Evolutionary conservation across 2,329 filamentous ascomycete genomes (phyloP).

Genomic region (Talaromyces verruculosus): DNA sequence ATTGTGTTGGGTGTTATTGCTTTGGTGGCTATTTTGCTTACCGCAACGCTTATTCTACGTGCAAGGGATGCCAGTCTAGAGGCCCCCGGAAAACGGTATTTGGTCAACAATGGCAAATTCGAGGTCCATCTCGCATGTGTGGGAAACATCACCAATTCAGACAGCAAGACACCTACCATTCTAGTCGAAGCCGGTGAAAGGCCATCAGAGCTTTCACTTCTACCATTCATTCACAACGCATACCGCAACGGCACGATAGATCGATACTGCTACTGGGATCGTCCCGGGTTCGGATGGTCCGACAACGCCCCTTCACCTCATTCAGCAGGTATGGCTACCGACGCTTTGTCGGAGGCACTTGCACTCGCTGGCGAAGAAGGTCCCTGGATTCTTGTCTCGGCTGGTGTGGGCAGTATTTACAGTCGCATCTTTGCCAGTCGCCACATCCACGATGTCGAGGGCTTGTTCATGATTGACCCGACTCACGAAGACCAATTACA

Average conservation of each 20-base stretch:
- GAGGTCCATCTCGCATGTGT: constrained; percentile 81
- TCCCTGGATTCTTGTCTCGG: constrained; percentile 84
- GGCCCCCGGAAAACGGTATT: constrained; percentile 72
- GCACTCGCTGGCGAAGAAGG: constrained; percentile 76
- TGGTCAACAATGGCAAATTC: constrained; percentile 82
- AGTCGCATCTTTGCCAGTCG: constrained; percentile 87
- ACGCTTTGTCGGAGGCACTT: constrained; percentile 83
- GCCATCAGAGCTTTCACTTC: constrained; percentile 75
- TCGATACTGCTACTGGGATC: constrained; percentile 93
- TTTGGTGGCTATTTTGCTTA: constrained; percentile 70
- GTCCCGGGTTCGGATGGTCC: constrained; percentile 82
- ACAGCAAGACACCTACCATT: constrained; percentile 66
- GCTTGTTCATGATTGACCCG: constrained; percentile 81
- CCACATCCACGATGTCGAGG: constrained; percentile 71
- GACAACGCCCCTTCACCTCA: constrained; percentile 93
- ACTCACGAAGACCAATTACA: constrained; percentile 81
- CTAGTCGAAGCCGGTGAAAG: constrained; percentile 81
- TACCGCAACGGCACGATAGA: constrained; percentile 77
- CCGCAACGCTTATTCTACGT: constrained; percentile 75
- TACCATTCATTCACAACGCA: constrained; percentile 74
- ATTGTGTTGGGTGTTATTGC: constrained; percentile 69
- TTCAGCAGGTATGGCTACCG: constrained; percentile 88
- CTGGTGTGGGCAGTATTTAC: constrained; percentile 84
- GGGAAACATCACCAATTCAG: constrained; percentile 64
- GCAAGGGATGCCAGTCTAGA: constrained; percentile 73